Percentiles rank a stretch among this genome's conserved stretches.
phyloP scores from a whole-genome alignment of 1,139 yeast species.

The Yamadazyma kanchanaburiensis region DNA sequence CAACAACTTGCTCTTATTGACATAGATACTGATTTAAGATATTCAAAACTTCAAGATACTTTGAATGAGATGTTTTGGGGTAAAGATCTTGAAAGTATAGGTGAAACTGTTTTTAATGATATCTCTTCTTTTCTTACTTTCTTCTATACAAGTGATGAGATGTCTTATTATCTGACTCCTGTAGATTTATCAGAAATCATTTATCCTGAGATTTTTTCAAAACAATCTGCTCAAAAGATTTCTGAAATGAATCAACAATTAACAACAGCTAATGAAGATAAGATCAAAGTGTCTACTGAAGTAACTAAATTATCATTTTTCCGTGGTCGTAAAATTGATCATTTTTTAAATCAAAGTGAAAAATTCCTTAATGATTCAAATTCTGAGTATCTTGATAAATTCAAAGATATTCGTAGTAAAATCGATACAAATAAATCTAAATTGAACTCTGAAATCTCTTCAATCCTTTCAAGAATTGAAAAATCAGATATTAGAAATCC shows the following conservation, averaged over 20 bases:
- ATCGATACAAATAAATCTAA: conserved; percentile 16
- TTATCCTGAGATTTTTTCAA: conserved; percentile 12
- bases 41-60: conserved; percentile 25
- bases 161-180: conserved; percentile 9
- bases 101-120: conserved; percentile 23
- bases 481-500: conserved; percentile 13
- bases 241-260: conserved; percentile 5
- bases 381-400: conserved; percentile 14
- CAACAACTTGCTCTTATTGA: conserved; percentile 30
- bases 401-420: conserved; percentile 15
- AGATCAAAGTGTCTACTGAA: conserved; percentile 20
- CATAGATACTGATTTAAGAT: conserved; percentile 31
- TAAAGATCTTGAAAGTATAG: conserved; percentile 27
- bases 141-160: conserved; percentile 28
- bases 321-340: conserved; percentile 12
- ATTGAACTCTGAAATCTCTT: conserved; percentile 20
- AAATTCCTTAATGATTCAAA: conserved; percentile 11
- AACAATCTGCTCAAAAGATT: conserved; percentile 4
- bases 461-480: conserved; percentile 8
- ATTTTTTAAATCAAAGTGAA: conserved; percentile 10
- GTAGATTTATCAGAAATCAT: conserved; percentile 8
- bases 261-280: conserved; percentile 7
- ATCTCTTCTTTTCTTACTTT: conserved; percentile 34
- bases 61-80: conserved; percentile 40
- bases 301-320: conserved; percentile 18